Conservation (phyloP, 2,329 filamentous ascomycete species). For the Elsinoe fawcettii region DNA sequence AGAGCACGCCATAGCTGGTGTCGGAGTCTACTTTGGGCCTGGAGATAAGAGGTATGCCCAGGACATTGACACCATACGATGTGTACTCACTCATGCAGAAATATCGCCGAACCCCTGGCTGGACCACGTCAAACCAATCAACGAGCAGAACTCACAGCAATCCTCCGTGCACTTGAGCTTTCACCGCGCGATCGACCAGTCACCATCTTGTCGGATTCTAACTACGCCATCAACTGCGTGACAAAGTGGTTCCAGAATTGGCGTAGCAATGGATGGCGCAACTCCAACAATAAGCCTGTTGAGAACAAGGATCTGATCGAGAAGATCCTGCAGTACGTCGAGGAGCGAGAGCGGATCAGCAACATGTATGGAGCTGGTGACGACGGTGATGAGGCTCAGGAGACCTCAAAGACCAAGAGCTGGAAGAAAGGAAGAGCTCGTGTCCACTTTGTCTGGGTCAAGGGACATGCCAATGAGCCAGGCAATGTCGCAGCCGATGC, state of each 20-base stretch:
- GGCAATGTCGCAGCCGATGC: constrained; percentile 77
- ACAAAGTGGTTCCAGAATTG: constrained; percentile 76
- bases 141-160: constrained; percentile 86
- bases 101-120: constrained; percentile 66
- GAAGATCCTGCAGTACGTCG: constrained; percentile 61
- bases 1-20: constrained; percentile 48
- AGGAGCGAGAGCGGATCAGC: constrained; percentile 51
- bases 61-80: neutral
- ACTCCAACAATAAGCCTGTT: constrained; percentile 59
- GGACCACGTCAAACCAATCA: constrained; percentile 84
- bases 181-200: constrained; percentile 60
- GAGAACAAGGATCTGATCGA: constrained; percentile 82
- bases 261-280: constrained; percentile 71
- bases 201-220: constrained; percentile 79
- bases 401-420: constrained; percentile 25
- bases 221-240: constrained; percentile 83
- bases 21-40: constrained; percentile 59
- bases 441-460: constrained; percentile 72
- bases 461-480: constrained; percentile 65
- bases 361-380: constrained; percentile 43
- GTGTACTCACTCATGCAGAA: constrained; percentile 36
- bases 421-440: constrained; percentile 24
- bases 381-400: constrained; percentile 17
- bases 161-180: constrained; percentile 73
- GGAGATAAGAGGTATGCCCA: constrained; percentile 29